These are phyloP conservation scores for Aspergillus sp. DNA, from an alignment of 2,329 filamentous ascomycete genomes.

Conservation along the genomic window DNA sequence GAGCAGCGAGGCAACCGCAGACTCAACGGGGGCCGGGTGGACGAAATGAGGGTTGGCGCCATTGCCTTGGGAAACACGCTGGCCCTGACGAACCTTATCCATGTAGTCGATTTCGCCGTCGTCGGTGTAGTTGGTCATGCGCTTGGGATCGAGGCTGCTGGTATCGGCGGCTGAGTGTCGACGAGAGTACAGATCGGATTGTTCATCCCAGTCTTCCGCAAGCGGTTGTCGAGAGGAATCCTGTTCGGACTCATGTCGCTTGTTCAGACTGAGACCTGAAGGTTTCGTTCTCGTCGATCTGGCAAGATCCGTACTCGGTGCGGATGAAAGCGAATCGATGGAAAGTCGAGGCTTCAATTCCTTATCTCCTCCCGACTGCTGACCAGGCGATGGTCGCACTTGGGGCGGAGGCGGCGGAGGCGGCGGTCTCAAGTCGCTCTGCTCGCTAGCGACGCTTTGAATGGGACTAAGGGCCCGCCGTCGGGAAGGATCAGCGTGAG, in stretches of 20 bases:
- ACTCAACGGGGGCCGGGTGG: slow-evolving; percentile 70
- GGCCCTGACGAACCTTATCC: slow-evolving; percentile 56
- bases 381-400: slow-evolving; percentile 33
- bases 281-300: slow-evolving; percentile 50
- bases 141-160: slow-evolving; percentile 47
- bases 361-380: slow-evolving; percentile 57
- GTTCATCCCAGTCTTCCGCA: slow-evolving; percentile 19
- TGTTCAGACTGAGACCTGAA: slow-evolving; percentile 45
- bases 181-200: slow-evolving; percentile 47
- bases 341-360: slow-evolving; percentile 46
- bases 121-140: slow-evolving; percentile 47
- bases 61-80: slow-evolving; percentile 62
- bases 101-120: slow-evolving; percentile 52
- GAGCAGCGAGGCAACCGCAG: slow-evolving; percentile 81
- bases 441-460: slow-evolving; percentile 84
- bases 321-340: slow-evolving; percentile 52
- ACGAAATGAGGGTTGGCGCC: slow-evolving; percentile 71
- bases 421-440: slow-evolving; percentile 59
- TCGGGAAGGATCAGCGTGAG: slow-evolving; percentile 49
- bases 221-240: slow-evolving; percentile 21
- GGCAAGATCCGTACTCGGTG: slow-evolving; percentile 52
- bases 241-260: slow-evolving; percentile 28
- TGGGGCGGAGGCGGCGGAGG: slow-evolving; percentile 49
- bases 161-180: slow-evolving; percentile 41
- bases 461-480: slow-evolving; percentile 76